Conservation (phyloP, 2,329 filamentous ascomycete species). For the Xylariaceae sp. region DNA sequence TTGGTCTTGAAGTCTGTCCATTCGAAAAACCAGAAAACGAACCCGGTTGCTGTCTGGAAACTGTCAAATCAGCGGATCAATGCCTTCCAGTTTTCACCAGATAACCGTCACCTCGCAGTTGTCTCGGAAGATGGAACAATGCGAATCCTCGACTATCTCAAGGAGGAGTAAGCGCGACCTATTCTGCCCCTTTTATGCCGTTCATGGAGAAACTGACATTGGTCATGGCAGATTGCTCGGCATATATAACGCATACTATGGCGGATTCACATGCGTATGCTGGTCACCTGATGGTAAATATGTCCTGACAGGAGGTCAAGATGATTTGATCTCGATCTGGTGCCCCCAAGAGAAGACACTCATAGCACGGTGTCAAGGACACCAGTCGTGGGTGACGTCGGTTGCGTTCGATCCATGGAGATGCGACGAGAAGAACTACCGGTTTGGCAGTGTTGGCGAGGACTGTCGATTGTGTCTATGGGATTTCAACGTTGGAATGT, state of each 20-base stretch:
- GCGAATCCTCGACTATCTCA: constrained; percentile 84
- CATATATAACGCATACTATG: constrained; percentile 87
- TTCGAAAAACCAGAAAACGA: constrained; percentile 87
- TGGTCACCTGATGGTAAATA: constrained; percentile 98
- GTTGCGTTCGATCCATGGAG: constrained; percentile 96
- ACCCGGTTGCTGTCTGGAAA: constrained; percentile 90
- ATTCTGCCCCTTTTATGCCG: background rate
- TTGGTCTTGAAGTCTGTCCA: constrained; percentile 86
- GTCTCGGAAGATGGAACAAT: constrained; percentile 89
- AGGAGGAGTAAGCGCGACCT: constrained; percentile 64
- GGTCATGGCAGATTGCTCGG: constrained; percentile 62
- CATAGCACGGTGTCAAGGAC: constrained; percentile 87
- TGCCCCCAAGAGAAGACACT: constrained; percentile 76
- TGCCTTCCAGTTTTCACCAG: constrained; percentile 86
- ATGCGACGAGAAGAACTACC: constrained; percentile 91
- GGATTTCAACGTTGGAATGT: constrained; percentile 97
- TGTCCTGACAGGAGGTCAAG: constrained; percentile 88
- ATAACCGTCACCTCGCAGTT: constrained; percentile 78
- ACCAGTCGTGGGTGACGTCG: constrained; percentile 90
- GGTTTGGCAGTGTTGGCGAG: constrained; percentile 93
- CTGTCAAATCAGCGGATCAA: constrained; percentile 87
- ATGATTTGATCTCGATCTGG: constrained; percentile 96
- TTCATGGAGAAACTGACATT: constrained; percentile 7
- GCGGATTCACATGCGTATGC: constrained; percentile 85
- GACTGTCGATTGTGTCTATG: constrained; percentile 86